Evolutionary conservation across 164 flowering plant species (phyloP).

Genomic region (Pachysandra terminalis): DNA sequence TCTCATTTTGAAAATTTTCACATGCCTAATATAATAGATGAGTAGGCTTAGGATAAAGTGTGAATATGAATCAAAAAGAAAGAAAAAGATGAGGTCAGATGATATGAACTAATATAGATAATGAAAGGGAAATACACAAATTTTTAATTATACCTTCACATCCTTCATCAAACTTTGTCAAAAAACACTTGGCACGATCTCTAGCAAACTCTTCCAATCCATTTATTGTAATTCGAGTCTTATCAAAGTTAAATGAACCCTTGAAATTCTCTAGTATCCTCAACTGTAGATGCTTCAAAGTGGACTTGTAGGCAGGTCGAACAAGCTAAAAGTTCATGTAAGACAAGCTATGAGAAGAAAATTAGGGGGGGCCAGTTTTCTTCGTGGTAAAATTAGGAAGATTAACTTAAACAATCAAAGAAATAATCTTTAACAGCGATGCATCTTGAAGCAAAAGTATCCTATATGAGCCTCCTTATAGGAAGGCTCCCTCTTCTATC

Average conservation of each 20-base stretch:
- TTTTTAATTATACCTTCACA: conserved; percentile 50
- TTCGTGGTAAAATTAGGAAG: too few species aligned
- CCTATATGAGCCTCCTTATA: too few species aligned
- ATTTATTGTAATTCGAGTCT: conserved; percentile 63
- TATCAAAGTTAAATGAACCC: conserved; percentile 72
- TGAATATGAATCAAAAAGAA: too few species aligned
- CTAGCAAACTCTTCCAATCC: conserved; percentile 68
- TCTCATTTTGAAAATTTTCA: too few species aligned
- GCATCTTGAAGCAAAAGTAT: too few species aligned
- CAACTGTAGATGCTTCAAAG: conserved; percentile 77
- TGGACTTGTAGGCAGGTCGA: conserved; percentile 69
- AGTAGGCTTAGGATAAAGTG: not conserved
- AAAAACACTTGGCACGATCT: conserved; percentile 38
- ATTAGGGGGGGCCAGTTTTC: too few species aligned
- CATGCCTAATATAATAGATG: not conserved
- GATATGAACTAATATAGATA: too few species aligned
- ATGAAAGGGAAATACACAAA: too few species aligned
- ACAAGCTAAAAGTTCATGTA: conserved; percentile 50
- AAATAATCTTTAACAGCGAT: too few species aligned
- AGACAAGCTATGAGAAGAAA: conserved; percentile 11
- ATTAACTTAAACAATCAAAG: too few species aligned
- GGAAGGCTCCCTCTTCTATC: too few species aligned
- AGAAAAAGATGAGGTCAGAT: not conserved
- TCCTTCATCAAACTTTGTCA: conserved; percentile 68
- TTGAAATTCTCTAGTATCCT: conserved; percentile 65